Percentiles rank a stretch among this genome's conserved stretches.
Evolutionary conservation across 139 green algal species (phyloP).

Genomic region (Picocystis salinarum): DNA sequence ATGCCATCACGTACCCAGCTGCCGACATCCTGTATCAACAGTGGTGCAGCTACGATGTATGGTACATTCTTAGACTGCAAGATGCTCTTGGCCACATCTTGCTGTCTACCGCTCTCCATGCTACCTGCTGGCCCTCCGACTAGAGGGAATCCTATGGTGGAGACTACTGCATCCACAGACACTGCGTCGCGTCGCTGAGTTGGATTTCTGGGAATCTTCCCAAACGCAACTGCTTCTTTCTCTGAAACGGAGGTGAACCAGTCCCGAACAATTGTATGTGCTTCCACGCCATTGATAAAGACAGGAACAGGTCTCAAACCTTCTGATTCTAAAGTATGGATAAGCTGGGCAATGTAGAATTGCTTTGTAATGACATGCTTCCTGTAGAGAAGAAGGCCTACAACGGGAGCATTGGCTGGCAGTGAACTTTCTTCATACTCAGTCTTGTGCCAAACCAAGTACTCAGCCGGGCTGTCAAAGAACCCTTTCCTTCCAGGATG

Average conservation of each 20-base stretch:
- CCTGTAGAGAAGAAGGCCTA: constrained; percentile 86
- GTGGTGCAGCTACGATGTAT: constrained; percentile 79
- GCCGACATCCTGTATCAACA: constrained; percentile 66
- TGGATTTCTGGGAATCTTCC: constrained; percentile 17
- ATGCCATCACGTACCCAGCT: constrained; percentile 5
- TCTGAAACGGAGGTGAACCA: too few species aligned
- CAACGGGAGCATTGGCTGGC: constrained; percentile 33
- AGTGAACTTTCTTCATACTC: not conserved
- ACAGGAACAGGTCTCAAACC: not conserved
- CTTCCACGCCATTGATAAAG: constrained; percentile 5
- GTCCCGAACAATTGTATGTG: constrained; percentile 1
- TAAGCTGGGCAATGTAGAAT: constrained; percentile 1
- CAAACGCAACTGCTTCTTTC: not conserved
- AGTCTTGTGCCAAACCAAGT: constrained; percentile 59
- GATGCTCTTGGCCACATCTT: constrained; percentile 68
- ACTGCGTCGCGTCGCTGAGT: constrained; percentile 7
- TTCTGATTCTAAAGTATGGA: not conserved
- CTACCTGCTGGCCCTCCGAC: constrained; percentile 80
- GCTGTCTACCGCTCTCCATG: constrained; percentile 72
- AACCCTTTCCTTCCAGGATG: constrained; percentile 53
- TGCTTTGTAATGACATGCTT: constrained; percentile 95
- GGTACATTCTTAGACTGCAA: constrained; percentile 81
- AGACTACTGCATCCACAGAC: constrained; percentile 69
- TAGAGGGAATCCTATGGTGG: constrained; percentile 84
- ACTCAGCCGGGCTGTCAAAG: constrained; percentile 47